Evolutionary conservation across 208 protist species (phyloP).

Genomic region (Vickermania spadyakhi): DNA sequence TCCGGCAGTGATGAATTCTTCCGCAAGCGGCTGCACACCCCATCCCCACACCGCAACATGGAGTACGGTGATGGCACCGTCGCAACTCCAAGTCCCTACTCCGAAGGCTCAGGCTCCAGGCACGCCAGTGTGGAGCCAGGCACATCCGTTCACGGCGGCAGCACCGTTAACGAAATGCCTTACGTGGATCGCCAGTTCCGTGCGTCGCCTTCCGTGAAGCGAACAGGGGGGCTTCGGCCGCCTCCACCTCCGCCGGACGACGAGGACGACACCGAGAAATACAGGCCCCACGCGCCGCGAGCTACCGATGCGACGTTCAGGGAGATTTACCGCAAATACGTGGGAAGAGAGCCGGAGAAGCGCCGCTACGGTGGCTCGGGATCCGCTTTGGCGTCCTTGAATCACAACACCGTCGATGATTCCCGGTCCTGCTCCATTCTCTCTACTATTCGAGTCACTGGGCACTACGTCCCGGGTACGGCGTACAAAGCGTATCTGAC

Average conservation of each 20-base stretch:
- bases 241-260: neutral
- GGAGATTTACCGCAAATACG: neutral
- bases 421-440: neutral
- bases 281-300: neutral
- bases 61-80: neutral
- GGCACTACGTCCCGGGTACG: neutral
- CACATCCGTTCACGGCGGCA: neutral
- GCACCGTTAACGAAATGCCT: neutral
- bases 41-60: constrained; percentile 4
- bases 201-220: neutral
- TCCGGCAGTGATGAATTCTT: constrained; percentile 25
- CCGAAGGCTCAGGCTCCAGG: neutral
- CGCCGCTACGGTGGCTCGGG: neutral
- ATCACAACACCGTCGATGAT: neutral
- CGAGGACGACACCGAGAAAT: neutral
- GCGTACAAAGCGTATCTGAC: neutral
- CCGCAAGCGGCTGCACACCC: neutral
- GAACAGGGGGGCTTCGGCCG: neutral
- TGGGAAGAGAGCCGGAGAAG: neutral
- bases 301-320: neutral
- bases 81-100: neutral
- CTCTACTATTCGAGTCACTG: neutral
- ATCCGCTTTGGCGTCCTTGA: neutral
- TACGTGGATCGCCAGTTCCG: neutral
- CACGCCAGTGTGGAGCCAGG: neutral